Base-by-base conservation (phyloP, 148 eudicot species). In the Heliamphora exappendiculata region DNA sequence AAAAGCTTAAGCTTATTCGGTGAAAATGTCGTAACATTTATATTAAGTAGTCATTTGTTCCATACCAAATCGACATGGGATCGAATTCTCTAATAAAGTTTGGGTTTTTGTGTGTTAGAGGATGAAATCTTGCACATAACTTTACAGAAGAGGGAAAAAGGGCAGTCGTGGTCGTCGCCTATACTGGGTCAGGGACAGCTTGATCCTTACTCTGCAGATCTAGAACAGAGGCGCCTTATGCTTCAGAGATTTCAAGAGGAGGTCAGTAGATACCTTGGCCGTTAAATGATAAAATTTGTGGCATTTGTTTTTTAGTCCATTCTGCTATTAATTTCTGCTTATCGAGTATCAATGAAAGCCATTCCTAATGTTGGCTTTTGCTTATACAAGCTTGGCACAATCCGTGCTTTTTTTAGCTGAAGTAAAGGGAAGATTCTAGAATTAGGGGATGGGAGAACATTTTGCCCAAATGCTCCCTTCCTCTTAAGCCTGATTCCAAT, bases 241-340 rank as follows among this genome's bases (percentile, higher is more conserved):
- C 97, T 94, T 68, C 89, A 94, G 82, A 87, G 97, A 76, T 94
- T 94, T 84, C 98, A 94, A 75, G 97, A 92, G 82, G 98, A 94
- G 97, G 98, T 94, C 17, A 78, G 80, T 45, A 24, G 20, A 17
- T 9, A 22, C 57, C 29, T 54, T 63, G 64, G 34, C 51, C 1
- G n/a, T 34, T 42, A 67, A 8, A 36, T 70, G 19, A 17, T 49
- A 10, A 31, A 19, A 67, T 34, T 69, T 44, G 28, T 2, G 9
- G 14, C 19, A 12, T 26, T 37, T 9, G 22, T 70, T 31, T 14
- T 60, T 14, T 12, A 60, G 36, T 29, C 36, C 20, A n/a, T n/a
- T n/a, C n/a, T n/a, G n/a, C 24, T 50, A 36, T 70, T 33, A 4
- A 26, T 24, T 28, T 44, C n/a, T 66, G 42, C 41, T 49, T 66